These are phyloP conservation scores for Didymella pinodella DNA, from an alignment of 2,329 filamentous ascomycete species.

Conservation along the genomic window DNA sequence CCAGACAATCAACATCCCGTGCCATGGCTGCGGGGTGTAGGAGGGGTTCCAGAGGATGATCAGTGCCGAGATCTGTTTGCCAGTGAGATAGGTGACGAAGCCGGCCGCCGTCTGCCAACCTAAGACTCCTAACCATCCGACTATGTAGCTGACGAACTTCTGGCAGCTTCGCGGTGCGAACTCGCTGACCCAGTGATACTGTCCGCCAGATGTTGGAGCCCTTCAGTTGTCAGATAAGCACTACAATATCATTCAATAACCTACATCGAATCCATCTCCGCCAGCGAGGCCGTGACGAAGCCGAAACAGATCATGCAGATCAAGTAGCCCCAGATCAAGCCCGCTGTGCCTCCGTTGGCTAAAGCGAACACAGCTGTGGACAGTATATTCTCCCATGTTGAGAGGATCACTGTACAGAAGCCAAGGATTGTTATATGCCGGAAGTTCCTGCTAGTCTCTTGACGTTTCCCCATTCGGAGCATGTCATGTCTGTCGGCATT, in stretches of 20 bases:
- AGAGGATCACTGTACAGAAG: slow-evolving; percentile 32
- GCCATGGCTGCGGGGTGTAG: slow-evolving; percentile 54
- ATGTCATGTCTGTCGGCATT: slow-evolving; percentile 30
- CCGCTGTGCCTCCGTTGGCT: slow-evolving; percentile 41
- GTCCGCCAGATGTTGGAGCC: slow-evolving; percentile 31
- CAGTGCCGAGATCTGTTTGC: slow-evolving; percentile 47
- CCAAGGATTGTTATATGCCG: slow-evolving; percentile 27
- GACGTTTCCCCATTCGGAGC: slow-evolving; percentile 36
- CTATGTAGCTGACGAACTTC: slow-evolving; percentile 26
- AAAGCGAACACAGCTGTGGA: slow-evolving; percentile 24
- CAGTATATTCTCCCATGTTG: slow-evolving; percentile 32
- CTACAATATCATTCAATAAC: background rate
- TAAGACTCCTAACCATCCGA: slow-evolving; percentile 51
- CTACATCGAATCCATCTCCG: slow-evolving; percentile 46
- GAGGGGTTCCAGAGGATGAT: slow-evolving; percentile 50
- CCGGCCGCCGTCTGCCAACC: slow-evolving; percentile 50
- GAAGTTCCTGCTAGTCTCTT: slow-evolving; percentile 31
- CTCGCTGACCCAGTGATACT: slow-evolving; percentile 30
- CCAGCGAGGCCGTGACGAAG: slow-evolving; percentile 35
- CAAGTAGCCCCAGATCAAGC: slow-evolving; percentile 41
- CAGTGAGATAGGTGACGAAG: slow-evolving; percentile 29
- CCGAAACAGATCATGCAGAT: slow-evolving; percentile 36
- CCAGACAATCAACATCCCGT: slow-evolving; percentile 56
- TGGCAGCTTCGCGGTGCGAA: slow-evolving; percentile 46
- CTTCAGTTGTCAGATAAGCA: slow-evolving; percentile 1